Evolutionary conservation across 352 stramenopile species (phyloP).

Genomic region (Pythium aristosporum): DNA sequence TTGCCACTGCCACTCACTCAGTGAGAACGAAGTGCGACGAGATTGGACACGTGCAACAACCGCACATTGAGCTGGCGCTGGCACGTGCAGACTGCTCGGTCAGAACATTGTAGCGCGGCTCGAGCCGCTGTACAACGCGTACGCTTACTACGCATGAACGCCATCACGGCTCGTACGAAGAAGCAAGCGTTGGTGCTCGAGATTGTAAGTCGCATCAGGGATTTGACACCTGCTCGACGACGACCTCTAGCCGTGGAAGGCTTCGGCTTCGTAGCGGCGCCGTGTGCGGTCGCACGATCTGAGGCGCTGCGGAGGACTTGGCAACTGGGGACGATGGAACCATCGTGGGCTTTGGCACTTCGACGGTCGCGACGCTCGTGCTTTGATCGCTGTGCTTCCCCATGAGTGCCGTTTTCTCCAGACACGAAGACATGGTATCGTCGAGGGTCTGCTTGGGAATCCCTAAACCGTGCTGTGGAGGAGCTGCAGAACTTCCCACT

Average conservation of each 20-base stretch:
- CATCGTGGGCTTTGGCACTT: constrained; percentile 31
- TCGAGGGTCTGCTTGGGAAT: constrained; percentile 18
- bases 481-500: neutral
- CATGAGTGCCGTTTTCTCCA: constrained; percentile 46
- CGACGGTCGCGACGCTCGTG: neutral
- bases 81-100: constrained; percentile 85
- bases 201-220: neutral
- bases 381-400: constrained; percentile 21
- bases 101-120: constrained; percentile 97
- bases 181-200: neutral
- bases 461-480: constrained; percentile 2
- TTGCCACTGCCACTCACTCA: constrained; percentile 38
- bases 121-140: constrained; percentile 92
- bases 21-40: constrained; percentile 95
- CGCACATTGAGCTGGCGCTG: constrained; percentile 64
- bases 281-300: constrained; percentile 39
- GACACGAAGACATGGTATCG: constrained; percentile 30
- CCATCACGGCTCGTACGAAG: constrained; percentile 51
- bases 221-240: neutral
- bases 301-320: constrained; percentile 1
- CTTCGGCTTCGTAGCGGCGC: constrained; percentile 53
- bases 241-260: constrained; percentile 39
- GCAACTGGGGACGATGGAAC: constrained; percentile 12
- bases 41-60: constrained; percentile 95
- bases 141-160: constrained; percentile 95